Conservation (phyloP, 2,329 filamentous ascomycete species). For the Rutstroemia sp. region DNA sequence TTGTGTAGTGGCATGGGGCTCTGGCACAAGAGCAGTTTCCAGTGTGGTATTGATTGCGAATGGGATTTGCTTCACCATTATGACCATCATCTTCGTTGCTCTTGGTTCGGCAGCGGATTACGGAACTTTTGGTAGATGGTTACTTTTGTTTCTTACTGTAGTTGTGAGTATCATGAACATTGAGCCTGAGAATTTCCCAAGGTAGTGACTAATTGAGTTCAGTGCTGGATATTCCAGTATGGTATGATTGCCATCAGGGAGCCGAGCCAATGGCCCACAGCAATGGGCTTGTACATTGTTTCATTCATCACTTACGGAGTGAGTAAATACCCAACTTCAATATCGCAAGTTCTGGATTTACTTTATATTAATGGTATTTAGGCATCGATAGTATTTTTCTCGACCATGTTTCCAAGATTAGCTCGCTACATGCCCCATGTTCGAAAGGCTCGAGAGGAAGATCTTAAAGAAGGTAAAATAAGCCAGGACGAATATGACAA, state of each 20-base stretch:
- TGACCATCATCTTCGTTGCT: conserved; percentile 36
- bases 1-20: conserved; percentile 35
- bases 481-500: conserved; percentile 32
- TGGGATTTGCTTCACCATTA: conserved; percentile 35
- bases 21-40: conserved; percentile 31
- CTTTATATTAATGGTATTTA: neutral
- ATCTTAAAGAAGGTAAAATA: conserved; percentile 33
- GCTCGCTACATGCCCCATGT: conserved; percentile 35
- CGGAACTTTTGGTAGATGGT: conserved; percentile 35
- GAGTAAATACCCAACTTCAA: neutral
- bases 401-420: conserved; percentile 34
- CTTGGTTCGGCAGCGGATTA: conserved; percentile 37
- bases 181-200: neutral
- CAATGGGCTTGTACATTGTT: conserved; percentile 35
- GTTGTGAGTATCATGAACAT: conserved; percentile 14
- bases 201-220: too few relatives aligned
- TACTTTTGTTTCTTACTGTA: conserved; percentile 33
- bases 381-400: conserved; percentile 37
- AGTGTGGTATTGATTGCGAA: conserved; percentile 36
- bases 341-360: neutral
- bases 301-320: conserved; percentile 32
- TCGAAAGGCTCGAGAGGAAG: conserved; percentile 34
- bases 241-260: conserved; percentile 33
- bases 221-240: conserved; percentile 35
- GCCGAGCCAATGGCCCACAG: conserved; percentile 33